Evolutionary conservation across 2,329 filamentous ascomycete species (phyloP).

Genomic region (Hypomyces rosellus): DNA sequence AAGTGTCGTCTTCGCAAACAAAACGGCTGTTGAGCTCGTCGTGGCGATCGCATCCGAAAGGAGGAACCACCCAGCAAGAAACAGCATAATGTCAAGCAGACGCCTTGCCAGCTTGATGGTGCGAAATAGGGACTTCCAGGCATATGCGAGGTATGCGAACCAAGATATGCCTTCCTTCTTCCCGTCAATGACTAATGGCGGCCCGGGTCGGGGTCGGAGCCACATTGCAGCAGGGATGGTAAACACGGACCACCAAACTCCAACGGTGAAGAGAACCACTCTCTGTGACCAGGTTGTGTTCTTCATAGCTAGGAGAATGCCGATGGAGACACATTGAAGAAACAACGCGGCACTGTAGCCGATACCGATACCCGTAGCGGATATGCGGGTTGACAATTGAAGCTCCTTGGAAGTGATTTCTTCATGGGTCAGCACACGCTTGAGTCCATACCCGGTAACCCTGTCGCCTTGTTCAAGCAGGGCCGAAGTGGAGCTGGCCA

Average conservation of each 20-base stretch:
- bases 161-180: conserved; percentile 38
- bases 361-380: conserved; percentile 86
- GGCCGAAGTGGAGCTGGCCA: conserved; percentile 40
- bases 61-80: conserved; percentile 87
- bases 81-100: conserved; percentile 67
- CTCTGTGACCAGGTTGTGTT: conserved; percentile 82
- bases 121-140: conserved; percentile 79
- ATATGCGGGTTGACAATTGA: conserved; percentile 81
- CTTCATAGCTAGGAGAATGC: conserved; percentile 64
- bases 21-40: conserved; percentile 85
- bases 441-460: conserved; percentile 24
- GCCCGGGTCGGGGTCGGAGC: conserved; percentile 82
- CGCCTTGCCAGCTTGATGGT: conserved; percentile 70
- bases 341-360: conserved; percentile 85
- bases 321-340: conserved; percentile 73
- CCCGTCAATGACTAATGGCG: conserved; percentile 56
- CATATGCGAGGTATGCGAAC: conserved; percentile 68
- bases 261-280: conserved; percentile 79
- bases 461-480: conserved; percentile 33
- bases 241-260: conserved; percentile 88
- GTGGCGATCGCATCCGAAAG: conserved; percentile 92
- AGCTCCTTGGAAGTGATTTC: conserved; percentile 61
- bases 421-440: conserved; percentile 35
- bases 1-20: conserved; percentile 91
- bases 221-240: conserved; percentile 83